Evolutionary conservation across 306 rosid genomes (phyloP), one percentile per base, ranked within the genome.

Genomic region (Begonia fuchsioides): DNA sequence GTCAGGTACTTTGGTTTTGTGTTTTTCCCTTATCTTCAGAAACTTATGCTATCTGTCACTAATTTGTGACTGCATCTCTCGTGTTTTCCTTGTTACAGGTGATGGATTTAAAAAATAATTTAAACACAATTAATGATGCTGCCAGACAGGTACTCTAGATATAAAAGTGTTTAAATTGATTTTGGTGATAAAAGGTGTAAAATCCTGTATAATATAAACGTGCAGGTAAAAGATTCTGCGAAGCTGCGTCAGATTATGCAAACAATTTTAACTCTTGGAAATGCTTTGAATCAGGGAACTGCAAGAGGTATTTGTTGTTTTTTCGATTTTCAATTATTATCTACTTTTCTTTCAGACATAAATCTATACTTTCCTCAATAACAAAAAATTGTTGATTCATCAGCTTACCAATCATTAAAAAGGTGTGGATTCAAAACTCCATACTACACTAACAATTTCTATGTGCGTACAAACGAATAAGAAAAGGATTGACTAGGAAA

Each of bases 241-340:
- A 90, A 81, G 65, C 61, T 90, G 78, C 95, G 95, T 61, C 97
- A 90, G 68, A 71, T 90, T 65, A 90, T 90, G 97, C 95, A 90
- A 75, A 90, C 97, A 35, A 90, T 90, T 74, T 94, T 90, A 64
- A 90, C 95, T 13, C 57, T 90, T 74, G 97, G 95, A 48, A 90
- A 90, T 67, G 97, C 97, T 49, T 66, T 84, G 69, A 90, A 90
- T 74, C 97, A 90, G 69, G 97, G 97, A 69, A 90, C 95, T 43
- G 85, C 94, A 39, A 75, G 97, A 63, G 97, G 97, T 90, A 66
- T 58, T 47, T 11, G 11, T 56, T 58, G 6, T 48, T 5, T 47
- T 39, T 15, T 13, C 32, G 17, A 7, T 46, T 15, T 32, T 26
- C 35, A 26, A 26, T 26, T 26, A 26, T 26, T 26, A 26, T 8